phyloP scores from a whole-genome alignment of 2,329 filamentous ascomycete species.

The Verticillium zaregamsianum region DNA sequence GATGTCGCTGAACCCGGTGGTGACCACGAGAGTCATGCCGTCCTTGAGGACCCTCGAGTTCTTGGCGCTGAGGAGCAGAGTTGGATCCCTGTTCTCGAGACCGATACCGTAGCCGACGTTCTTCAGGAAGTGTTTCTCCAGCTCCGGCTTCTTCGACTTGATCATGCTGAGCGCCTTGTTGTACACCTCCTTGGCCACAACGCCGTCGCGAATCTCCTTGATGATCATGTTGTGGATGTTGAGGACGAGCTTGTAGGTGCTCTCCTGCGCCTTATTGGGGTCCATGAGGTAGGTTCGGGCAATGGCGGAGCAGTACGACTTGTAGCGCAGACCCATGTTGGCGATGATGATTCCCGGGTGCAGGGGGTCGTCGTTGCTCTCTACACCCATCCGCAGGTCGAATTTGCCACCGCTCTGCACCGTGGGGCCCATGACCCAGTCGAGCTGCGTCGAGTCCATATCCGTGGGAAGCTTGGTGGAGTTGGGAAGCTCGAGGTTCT shows the following conservation, averaged over 20 bases:
- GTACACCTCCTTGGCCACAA: slow-evolving; percentile 84
- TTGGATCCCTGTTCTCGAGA: slow-evolving; percentile 82
- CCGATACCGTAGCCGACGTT: slow-evolving; percentile 90
- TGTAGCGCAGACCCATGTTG: slow-evolving; percentile 88
- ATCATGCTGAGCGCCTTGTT: slow-evolving; percentile 77
- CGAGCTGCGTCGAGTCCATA: slow-evolving; percentile 83
- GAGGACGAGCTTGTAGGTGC: slow-evolving; percentile 84
- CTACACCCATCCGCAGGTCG: slow-evolving; percentile 75
- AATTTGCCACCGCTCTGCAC: slow-evolving; percentile 96
- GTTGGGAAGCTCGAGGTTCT: slow-evolving; percentile 65
- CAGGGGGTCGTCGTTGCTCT: slow-evolving; percentile 76
- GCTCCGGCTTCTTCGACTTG: slow-evolving; percentile 86
- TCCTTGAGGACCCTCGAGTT: slow-evolving; percentile 81
- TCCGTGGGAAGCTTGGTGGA: slow-evolving; percentile 76
- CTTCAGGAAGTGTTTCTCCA: slow-evolving; percentile 93
- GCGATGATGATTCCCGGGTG: slow-evolving; percentile 93
- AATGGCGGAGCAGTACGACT: slow-evolving; percentile 90
- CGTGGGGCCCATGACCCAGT: slow-evolving; percentile 88
- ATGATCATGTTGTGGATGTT: slow-evolving; percentile 84
- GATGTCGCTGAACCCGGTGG: slow-evolving; percentile 84
- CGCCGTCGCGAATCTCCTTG: slow-evolving; percentile 85
- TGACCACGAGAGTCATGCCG: slow-evolving; percentile 93
- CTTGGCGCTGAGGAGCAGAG: slow-evolving; percentile 82
- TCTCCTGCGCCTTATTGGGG: slow-evolving; percentile 93
- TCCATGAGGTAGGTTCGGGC: slow-evolving; percentile 94